phyloP scores from a whole-genome alignment of 179 eudicot genomes.

The Monotropa hypopitys region DNA sequence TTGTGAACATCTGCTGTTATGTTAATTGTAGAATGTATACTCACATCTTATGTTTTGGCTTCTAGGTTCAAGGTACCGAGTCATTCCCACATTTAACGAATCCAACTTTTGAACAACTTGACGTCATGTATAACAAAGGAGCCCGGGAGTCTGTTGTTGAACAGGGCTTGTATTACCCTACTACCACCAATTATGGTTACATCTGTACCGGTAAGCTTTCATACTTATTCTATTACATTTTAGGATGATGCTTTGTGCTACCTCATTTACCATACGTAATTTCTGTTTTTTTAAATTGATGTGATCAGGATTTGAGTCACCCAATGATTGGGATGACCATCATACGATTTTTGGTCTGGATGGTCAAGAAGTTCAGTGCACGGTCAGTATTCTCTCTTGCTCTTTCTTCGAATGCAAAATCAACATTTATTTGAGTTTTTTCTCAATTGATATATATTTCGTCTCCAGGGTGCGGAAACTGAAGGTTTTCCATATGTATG shows the following conservation, averaged over 20 bases:
- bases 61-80: constrained; percentile 47
- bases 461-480: constrained; percentile 56
- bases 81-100: constrained; percentile 27
- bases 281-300: constrained; percentile 10
- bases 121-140: constrained; percentile 50
- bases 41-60: constrained; percentile 5
- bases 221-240: not conserved
- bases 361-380: constrained; percentile 63
- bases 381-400: constrained; percentile 34
- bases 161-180: constrained; percentile 60
- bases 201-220: constrained; percentile 56
- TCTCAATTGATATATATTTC: not conserved
- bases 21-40: not conserved
- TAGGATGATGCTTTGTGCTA: not conserved
- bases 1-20: not conserved
- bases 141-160: constrained; percentile 53
- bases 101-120: constrained; percentile 30
- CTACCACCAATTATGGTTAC: constrained; percentile 67
- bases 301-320: constrained; percentile 54
- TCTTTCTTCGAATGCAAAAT: not conserved
- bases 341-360: constrained; percentile 64
- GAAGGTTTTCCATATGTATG: constrained; percentile 64
- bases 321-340: constrained; percentile 69
- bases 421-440: not conserved
- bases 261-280: no score